Evolutionary conservation across 2,329 filamentous ascomycete species (phyloP).

Genomic region (Lasiodiplodia hormozganensis): DNA sequence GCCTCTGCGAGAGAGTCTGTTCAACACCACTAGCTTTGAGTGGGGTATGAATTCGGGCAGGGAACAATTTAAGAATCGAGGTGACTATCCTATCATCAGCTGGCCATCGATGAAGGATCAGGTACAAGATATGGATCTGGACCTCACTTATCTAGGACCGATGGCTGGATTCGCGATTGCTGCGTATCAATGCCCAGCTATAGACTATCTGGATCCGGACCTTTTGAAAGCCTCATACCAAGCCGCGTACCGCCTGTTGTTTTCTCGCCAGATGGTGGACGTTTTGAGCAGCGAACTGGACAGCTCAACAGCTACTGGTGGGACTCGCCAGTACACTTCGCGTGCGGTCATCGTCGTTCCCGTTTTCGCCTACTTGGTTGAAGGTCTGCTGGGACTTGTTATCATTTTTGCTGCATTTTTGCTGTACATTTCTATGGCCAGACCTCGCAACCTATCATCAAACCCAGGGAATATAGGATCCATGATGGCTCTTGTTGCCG

Average conservation of each 20-base stretch:
- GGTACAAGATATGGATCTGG: constrained; percentile 34
- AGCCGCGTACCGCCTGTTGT: constrained; percentile 49
- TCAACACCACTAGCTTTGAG: constrained; percentile 52
- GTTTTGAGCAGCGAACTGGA: constrained; percentile 36
- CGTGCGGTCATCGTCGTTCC: constrained; percentile 48
- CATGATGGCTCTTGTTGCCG: constrained; percentile 44
- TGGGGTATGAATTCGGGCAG: constrained; percentile 21
- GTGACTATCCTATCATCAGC: constrained; percentile 32
- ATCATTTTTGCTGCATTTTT: constrained; percentile 36
- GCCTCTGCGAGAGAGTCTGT: constrained; percentile 36
- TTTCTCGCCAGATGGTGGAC: constrained; percentile 46
- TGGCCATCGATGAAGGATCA: constrained; percentile 35
- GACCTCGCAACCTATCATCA: constrained; percentile 34
- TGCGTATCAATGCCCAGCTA: constrained; percentile 34
- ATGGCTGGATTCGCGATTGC: constrained; percentile 51
- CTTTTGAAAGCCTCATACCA: constrained; percentile 43
- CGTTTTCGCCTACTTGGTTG: constrained; percentile 47
- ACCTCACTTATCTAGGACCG: constrained; percentile 36
- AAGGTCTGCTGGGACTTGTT: constrained; percentile 41
- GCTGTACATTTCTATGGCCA: constrained; percentile 35
- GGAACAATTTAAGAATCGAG: constrained; percentile 20
- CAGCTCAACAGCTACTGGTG: constrained; percentile 25
- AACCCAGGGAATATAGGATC: constrained; percentile 48
- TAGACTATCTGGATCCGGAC: constrained; percentile 45
- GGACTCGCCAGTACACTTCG: constrained; percentile 34